Percentiles rank a stretch among this genome's conserved stretches.
phyloP scores from a whole-genome alignment of 768 basidiomycete species.

The Lentinula guzmanii region DNA sequence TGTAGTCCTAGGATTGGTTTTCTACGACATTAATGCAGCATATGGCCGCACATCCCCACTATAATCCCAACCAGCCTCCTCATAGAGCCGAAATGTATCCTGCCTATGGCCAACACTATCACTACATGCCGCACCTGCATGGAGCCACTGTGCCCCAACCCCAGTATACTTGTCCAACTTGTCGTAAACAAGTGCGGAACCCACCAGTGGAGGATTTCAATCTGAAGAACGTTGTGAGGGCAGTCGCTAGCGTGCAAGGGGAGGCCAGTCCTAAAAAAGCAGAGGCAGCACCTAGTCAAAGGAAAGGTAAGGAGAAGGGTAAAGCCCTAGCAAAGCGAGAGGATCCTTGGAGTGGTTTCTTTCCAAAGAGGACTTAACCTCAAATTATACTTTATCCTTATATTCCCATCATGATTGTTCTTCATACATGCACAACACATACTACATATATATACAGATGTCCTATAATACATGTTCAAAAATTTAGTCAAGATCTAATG shows the following conservation, averaged over 20 bases:
- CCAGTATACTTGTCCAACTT: conserved; percentile 63
- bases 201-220: conserved; percentile 57
- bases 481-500: not conserved
- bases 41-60: conserved; percentile 38
- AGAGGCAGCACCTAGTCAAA: conserved; percentile 8
- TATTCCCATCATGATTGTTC: not conserved
- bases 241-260: conserved; percentile 41
- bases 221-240: conserved; percentile 50
- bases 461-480: not conserved
- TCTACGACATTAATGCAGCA: conserved; percentile 43
- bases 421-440: too few relatives aligned
- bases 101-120: not conserved
- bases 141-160: conserved; percentile 28
- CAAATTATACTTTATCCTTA: not conserved
- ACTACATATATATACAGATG: not conserved
- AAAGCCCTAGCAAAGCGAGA: conserved; percentile 4
- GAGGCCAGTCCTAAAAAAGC: conserved; percentile 33
- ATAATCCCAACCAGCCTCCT: conserved; percentile 24
- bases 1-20: conserved; percentile 26
- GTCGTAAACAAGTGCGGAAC: conserved; percentile 41
- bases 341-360: conserved; percentile 48
- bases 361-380: conserved; percentile 9
- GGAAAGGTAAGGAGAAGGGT: conserved; percentile 18
- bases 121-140: conserved; percentile 7
- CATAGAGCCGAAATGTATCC: not conserved